phyloP scores from a whole-genome alignment of 495 filamentous ascomycete species.

The Schizothecium vesticola region DNA sequence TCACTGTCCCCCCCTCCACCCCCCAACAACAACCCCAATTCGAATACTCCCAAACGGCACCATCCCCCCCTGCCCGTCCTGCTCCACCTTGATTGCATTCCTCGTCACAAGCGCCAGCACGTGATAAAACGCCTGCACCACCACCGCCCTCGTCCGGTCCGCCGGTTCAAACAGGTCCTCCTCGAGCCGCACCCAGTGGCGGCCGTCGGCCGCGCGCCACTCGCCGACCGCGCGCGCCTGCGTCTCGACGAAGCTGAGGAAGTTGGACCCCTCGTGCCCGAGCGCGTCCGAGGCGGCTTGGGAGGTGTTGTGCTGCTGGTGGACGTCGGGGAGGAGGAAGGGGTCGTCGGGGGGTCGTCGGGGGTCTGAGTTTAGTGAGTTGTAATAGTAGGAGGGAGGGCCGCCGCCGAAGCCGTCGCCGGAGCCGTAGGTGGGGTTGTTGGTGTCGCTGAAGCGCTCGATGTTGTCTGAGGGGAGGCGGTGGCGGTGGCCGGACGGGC shows the following conservation, averaged over 20 bases:
- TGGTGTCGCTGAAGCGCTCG: conserved; percentile 34
- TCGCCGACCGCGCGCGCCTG: conserved; percentile 32
- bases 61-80: conserved; percentile 34
- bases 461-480: conserved; percentile 24
- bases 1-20: neutral
- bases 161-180: conserved; percentile 50
- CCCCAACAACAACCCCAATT: conserved; percentile 23
- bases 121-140: conserved; percentile 70
- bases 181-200: conserved; percentile 50
- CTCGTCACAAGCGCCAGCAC: conserved; percentile 65
- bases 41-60: conserved; percentile 37
- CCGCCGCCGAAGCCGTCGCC: conserved; percentile 25
- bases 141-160: conserved; percentile 52
- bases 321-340: neutral
- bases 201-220: conserved; percentile 31
- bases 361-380: conserved; percentile 11
- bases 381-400: neutral
- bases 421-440: conserved; percentile 26
- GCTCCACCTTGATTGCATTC: conserved; percentile 50
- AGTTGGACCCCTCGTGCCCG: conserved; percentile 37
- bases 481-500: conserved; percentile 35
- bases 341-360: neutral
- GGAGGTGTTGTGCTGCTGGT: conserved; percentile 5
- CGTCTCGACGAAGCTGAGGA: conserved; percentile 53
- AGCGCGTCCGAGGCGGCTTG: conserved; percentile 24